Conservation (phyloP, 164 flowering plant genomes). For the Magnolia sinica region DNA sequence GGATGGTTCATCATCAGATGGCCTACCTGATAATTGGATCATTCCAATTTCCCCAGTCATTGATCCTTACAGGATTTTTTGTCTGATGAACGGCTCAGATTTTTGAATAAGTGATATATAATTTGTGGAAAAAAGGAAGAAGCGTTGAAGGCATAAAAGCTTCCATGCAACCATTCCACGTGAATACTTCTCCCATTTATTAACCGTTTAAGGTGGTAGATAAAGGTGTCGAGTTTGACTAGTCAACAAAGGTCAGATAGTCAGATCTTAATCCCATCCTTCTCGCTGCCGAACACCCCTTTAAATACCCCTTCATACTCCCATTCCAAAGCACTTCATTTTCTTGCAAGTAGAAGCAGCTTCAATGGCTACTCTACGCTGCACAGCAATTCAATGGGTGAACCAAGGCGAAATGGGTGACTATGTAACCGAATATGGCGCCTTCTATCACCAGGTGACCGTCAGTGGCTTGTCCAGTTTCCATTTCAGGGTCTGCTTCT, state of each 20-base stretch:
- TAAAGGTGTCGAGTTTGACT: too few species aligned
- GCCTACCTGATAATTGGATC: too few species aligned
- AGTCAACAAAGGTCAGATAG: not conserved
- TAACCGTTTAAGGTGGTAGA: not conserved
- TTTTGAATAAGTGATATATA: too few species aligned
- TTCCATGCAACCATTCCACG: too few species aligned
- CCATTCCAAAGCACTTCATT: not conserved
- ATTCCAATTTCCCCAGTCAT: too few species aligned
- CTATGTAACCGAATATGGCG: constrained; percentile 40
- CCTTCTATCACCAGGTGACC: constrained; percentile 22
- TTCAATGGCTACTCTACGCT: constrained; percentile 1
- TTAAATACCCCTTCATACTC: not conserved
- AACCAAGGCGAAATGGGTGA: constrained; percentile 42
- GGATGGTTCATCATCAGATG: too few species aligned
- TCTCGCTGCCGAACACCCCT: not conserved
- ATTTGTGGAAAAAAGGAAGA: too few species aligned
- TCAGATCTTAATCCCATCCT: not conserved
- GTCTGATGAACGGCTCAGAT: too few species aligned
- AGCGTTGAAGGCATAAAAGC: too few species aligned
- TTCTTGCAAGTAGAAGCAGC: not conserved
- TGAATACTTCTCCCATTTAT: too few species aligned
- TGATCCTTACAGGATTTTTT: too few species aligned
- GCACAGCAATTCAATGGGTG: constrained; percentile 34
- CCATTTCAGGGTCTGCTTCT: constrained; percentile 35
- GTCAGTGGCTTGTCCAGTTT: not conserved